These are phyloP conservation scores for Acacia acuminata DNA, from an alignment of 306 rosid genomes.

Conservation along the genomic window DNA sequence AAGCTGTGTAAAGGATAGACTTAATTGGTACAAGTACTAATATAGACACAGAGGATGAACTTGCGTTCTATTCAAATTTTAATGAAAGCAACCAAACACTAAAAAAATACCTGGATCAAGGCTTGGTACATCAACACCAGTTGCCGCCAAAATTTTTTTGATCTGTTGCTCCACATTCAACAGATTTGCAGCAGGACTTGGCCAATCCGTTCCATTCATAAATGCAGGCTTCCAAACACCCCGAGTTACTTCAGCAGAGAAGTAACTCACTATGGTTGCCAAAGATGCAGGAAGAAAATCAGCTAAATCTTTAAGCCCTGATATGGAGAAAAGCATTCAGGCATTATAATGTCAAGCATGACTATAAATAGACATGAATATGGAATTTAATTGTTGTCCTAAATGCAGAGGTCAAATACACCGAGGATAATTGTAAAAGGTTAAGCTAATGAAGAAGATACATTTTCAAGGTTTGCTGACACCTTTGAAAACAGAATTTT, in stretches of 20 bases:
- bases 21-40: not conserved
- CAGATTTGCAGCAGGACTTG: slow-evolving; percentile 94
- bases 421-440: not conserved
- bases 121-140: slow-evolving; percentile 96
- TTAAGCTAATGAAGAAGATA: slow-evolving; percentile 1
- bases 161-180: slow-evolving; percentile 88
- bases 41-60: not conserved
- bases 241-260: slow-evolving; percentile 94
- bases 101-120: slow-evolving; percentile 75
- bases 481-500: not conserved
- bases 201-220: slow-evolving; percentile 99
- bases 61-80: slow-evolving; percentile 12
- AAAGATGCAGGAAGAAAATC: slow-evolving; percentile 97
- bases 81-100: not conserved
- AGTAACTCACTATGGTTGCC: slow-evolving; percentile 95
- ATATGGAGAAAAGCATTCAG: slow-evolving; percentile 23
- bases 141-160: slow-evolving; percentile 86
- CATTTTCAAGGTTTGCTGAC: slow-evolving; percentile 15
- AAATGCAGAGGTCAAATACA: slow-evolving; percentile 21
- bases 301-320: slow-evolving; percentile 98
- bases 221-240: slow-evolving; percentile 92
- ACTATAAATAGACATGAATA: slow-evolving; percentile 27
- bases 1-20: slow-evolving; percentile 19
- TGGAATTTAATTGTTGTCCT: slow-evolving; percentile 20
- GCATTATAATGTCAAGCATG: slow-evolving; percentile 8